phyloP scores from a whole-genome alignment of 352 stramenopile genomes.

The Elongisporangium prolatum region DNA sequence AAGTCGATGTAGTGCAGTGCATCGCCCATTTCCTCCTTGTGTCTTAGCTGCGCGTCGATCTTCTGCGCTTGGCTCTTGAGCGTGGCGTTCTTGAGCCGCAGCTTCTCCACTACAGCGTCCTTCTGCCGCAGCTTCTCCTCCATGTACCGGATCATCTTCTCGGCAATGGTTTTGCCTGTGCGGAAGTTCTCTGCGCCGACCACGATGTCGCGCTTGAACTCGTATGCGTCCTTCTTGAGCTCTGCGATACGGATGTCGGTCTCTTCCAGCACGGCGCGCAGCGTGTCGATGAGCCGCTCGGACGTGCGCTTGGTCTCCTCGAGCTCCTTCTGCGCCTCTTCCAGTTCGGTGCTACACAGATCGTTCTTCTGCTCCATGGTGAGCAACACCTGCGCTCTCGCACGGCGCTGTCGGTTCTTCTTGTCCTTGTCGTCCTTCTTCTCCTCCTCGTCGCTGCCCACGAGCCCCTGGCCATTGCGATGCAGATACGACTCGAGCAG shows the following conservation, averaged over 20 bases:
- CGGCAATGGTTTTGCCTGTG: conserved; percentile 90
- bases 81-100: conserved; percentile 92
- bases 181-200: conserved; percentile 92
- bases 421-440: conserved; percentile 54
- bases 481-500: conserved; percentile 86
- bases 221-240: conserved; percentile 95
- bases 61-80: conserved; percentile 92
- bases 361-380: conserved; percentile 93
- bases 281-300: conserved; percentile 92
- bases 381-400: conserved; percentile 60
- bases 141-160: conserved; percentile 95
- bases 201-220: conserved; percentile 95
- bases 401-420: conserved; percentile 47
- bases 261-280: conserved; percentile 90
- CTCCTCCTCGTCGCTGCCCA: conserved; percentile 62
- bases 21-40: conserved; percentile 95
- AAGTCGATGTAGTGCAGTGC: conserved; percentile 96
- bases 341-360: conserved; percentile 83
- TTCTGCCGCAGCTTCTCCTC: conserved; percentile 92
- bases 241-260: conserved; percentile 93
- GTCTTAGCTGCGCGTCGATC: conserved; percentile 86
- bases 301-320: conserved; percentile 88
- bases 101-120: conserved; percentile 91
- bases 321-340: conserved; percentile 84
- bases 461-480: conserved; percentile 39